Evolutionary conservation across 1,284 basidiomycete genomes (phyloP).

Genomic region (Ustilago shanxiensis): DNA sequence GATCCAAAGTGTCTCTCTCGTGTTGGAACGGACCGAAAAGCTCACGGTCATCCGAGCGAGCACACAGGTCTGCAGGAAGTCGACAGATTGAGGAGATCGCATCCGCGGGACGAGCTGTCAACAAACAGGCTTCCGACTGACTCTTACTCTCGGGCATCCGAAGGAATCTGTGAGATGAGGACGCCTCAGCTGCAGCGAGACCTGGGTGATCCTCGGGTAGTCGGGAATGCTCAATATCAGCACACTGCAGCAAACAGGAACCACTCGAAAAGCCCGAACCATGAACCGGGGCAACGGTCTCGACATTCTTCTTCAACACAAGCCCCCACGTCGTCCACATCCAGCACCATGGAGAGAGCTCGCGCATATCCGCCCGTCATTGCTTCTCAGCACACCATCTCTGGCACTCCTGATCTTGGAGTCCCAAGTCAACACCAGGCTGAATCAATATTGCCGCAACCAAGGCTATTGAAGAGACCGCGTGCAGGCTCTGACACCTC

Average conservation of each 20-base stretch:
- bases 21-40: background rate
- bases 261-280: background rate
- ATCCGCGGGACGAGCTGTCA: background rate
- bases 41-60: background rate
- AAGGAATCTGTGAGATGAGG: background rate
- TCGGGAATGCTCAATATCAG: no score
- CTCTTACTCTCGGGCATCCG: background rate
- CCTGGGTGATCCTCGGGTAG: no score
- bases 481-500: conserved; percentile 36
- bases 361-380: conserved; percentile 16
- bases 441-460: background rate
- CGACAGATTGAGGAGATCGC: background rate
- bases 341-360: background rate
- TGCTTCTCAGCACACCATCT: conserved; percentile 22
- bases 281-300: background rate
- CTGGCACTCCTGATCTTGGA: background rate
- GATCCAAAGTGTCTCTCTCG: background rate
- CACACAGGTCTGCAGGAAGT: background rate
- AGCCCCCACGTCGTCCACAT: background rate
- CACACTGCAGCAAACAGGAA: background rate
- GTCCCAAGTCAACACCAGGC: background rate
- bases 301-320: background rate
- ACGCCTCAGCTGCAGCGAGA: background rate
- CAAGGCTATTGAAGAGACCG: conserved; percentile 18
- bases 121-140: background rate